Evolutionary conservation across 2,329 filamentous ascomycete species (phyloP), one percentile per base, ranked within the genome.

Genomic region (Stachybotrys chartarum): DNA sequence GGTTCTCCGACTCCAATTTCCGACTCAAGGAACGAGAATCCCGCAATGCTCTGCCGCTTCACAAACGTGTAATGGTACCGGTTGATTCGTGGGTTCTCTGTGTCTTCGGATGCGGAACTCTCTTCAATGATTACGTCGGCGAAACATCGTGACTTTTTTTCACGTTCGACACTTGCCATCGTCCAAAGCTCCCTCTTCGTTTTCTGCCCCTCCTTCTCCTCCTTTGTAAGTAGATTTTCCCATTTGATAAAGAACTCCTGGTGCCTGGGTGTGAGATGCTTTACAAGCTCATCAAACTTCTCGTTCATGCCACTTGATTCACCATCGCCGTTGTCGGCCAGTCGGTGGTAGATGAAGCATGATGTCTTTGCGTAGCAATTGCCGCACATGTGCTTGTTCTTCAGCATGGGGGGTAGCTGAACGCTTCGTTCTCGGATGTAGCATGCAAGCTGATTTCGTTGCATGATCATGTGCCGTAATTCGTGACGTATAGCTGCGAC

Each of bases 381-480:
- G 30, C 84, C 86, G 68, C 94, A 99, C 62, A 88, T 82, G 68
- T 89, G 87, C 57, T 90, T 84, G 66, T 86, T 90, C 67, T 87
- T 88, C 55, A 95, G 80, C 86, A 99, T 94, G 0, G 87, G 84
- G 1, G 94, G 94, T 30, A 99, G 79, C 58, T 91, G 84, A 12
- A 84, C 80, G 59, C 88, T 86, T 56, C 90, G 85, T 66, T 95
- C 87, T 56, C 91, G 86, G 47, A 97, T 84, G 66, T 90, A 91
- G 61, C 87, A 88, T 3, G 93, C 91, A 17, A 99, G 77, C 61
- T 91, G 85, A 65, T 99, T 99, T 53, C 94, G 87, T 70, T 96
- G 88, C 77, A 97, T 92, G 57, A 99, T 88, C 91, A 99, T 96
- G 63, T 97, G 91, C 44, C 91, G 86, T 53, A 99, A 82, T 68